Evolutionary conservation across 768 basidiomycete species (phyloP).

Genomic region (Boletus sensibilis): DNA sequence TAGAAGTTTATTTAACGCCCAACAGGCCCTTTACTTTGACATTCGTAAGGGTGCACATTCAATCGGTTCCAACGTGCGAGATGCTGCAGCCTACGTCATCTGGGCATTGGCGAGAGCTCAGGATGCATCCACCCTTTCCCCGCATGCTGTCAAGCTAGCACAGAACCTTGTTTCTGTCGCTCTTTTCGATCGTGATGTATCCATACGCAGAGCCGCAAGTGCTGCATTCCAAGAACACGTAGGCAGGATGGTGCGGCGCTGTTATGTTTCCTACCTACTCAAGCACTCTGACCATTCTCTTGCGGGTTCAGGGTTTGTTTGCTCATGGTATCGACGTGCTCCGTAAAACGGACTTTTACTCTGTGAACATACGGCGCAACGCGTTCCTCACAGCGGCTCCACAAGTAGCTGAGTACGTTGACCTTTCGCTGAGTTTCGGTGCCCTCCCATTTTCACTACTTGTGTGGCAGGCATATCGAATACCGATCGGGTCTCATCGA

Average conservation of each 20-base stretch:
- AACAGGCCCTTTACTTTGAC: slow-evolving; percentile 88
- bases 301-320: slow-evolving; percentile 67
- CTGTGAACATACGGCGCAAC: slow-evolving; percentile 80
- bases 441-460: slow-evolving; percentile 8
- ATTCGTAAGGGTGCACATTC: slow-evolving; percentile 90
- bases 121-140: slow-evolving; percentile 53
- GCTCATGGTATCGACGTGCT: slow-evolving; percentile 94
- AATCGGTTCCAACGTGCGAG: slow-evolving; percentile 91
- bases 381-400: slow-evolving; percentile 85
- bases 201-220: slow-evolving; percentile 92
- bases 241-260: slow-evolving; percentile 74
- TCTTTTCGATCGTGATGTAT: slow-evolving; percentile 90
- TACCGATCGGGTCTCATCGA: slow-evolving; percentile 70
- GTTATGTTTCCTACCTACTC: slow-evolving; percentile 1
- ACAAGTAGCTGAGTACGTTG: slow-evolving; percentile 78
- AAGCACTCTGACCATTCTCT: slow-evolving; percentile 17
- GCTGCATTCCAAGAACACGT: slow-evolving; percentile 98
- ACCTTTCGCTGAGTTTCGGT: slow-evolving; percentile 3
- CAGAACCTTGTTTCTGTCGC: slow-evolving; percentile 73
- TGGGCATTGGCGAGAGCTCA: slow-evolving; percentile 92
- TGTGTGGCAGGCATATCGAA: slow-evolving; percentile 60
- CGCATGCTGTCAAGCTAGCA: slow-evolving; percentile 66
- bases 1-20: slow-evolving; percentile 12
- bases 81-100: slow-evolving; percentile 89
- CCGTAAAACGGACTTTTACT: slow-evolving; percentile 91